Conservation (phyloP, 768 basidiomycete genomes). For the Suillus luteus region DNA sequence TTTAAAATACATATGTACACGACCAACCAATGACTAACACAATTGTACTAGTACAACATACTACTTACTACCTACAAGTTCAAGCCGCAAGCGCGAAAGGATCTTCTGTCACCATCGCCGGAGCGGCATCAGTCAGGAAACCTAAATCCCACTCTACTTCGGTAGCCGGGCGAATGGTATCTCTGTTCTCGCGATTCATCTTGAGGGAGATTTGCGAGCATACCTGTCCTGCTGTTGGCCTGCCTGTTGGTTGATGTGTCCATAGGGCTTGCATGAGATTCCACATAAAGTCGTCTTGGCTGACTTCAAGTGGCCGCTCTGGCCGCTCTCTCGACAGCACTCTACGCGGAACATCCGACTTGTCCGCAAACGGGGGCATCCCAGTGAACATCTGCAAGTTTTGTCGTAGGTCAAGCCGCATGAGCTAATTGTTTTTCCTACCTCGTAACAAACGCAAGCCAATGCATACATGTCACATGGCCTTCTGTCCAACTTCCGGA, state of each 20-base stretch:
- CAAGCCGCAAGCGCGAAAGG: not conserved
- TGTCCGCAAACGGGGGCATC: not conserved
- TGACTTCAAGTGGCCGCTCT: not conserved
- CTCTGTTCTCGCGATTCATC: not conserved
- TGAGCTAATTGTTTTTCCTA: conserved; percentile 14
- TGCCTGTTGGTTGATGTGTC: not conserved
- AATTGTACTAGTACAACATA: not conserved
- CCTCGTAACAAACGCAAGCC: conserved; percentile 43
- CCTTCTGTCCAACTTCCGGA: conserved; percentile 27
- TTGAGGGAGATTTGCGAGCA: not conserved
- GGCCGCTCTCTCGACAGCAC: not conserved
- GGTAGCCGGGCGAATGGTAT: not conserved
- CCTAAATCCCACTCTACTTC: conserved; percentile 6
- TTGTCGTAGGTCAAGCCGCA: not conserved
- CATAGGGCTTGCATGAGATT: conserved; percentile 5
- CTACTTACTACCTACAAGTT: not conserved
- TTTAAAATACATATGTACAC: not conserved
- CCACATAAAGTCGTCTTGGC: conserved; percentile 13
- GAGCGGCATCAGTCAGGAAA: conserved; percentile 2
- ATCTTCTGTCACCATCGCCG: not conserved
- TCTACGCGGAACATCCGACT: rapidly evolving
- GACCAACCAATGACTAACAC: no score
- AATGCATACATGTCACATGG: conserved; percentile 43
- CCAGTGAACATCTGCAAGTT: conserved; percentile 12
- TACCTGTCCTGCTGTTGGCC: conserved; percentile 7